These are phyloP conservation scores for Alnus rubra DNA, from an alignment of 306 rosid species.

Conservation along the genomic window DNA sequence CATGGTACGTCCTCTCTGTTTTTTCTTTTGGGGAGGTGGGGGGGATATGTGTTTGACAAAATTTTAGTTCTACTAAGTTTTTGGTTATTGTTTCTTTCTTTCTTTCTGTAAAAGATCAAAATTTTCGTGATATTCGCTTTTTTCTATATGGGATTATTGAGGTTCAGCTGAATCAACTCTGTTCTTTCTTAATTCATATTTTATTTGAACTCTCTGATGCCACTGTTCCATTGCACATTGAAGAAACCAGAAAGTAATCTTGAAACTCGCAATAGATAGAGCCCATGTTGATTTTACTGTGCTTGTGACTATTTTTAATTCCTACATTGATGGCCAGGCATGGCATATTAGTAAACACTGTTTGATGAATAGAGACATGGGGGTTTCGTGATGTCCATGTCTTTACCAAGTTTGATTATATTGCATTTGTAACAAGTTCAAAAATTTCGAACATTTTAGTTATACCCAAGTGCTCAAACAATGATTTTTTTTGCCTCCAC, in stretches of 20 bases:
- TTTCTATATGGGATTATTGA: background rate
- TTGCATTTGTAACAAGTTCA: background rate
- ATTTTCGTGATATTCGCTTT: too few relatives aligned
- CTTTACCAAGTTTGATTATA: background rate
- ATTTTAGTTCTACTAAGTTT: background rate
- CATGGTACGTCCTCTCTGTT: conserved; percentile 31
- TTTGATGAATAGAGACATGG: background rate
- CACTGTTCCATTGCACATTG: background rate
- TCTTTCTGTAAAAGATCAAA: background rate
- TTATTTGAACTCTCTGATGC: background rate
- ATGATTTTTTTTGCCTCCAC: too few relatives aligned
- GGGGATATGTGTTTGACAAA: background rate
- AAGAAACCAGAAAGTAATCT: background rate
- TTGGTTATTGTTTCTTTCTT: background rate
- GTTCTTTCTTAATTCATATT: background rate
- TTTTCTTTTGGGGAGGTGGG: background rate
- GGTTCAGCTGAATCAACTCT: background rate
- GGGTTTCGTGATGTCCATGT: background rate
- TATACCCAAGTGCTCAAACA: background rate
- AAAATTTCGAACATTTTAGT: background rate
- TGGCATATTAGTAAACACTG: background rate
- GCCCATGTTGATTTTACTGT: background rate
- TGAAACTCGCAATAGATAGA: background rate
- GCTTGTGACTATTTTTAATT: background rate
- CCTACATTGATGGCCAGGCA: background rate